Evolutionary conservation across 1,139 yeast genomes (phyloP).

Genomic region (Yamadazyma triangularis): DNA sequence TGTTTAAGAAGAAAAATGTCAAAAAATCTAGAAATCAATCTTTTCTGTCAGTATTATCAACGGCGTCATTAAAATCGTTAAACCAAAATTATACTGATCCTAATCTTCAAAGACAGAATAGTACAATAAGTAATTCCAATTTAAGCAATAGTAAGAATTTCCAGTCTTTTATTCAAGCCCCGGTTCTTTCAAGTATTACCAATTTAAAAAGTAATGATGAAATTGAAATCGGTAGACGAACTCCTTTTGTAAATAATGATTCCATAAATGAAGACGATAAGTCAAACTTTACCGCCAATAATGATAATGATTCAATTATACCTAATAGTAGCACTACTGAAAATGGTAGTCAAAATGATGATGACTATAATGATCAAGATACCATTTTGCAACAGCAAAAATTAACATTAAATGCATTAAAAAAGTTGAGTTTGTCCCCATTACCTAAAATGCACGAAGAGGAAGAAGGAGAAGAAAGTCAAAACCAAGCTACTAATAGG

Average conservation of each 20-base stretch:
- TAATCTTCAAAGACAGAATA: conserved; percentile 19
- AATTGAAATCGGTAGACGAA: conserved; percentile 39
- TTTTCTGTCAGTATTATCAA: conserved; percentile 61
- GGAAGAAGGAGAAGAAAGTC: conserved; percentile 1
- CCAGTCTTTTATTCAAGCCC: conserved; percentile 47
- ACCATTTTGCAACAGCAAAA: conserved; percentile 38
- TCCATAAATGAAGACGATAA: conserved; percentile 1
- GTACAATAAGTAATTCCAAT: conserved; percentile 14
- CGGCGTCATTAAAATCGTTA: conserved; percentile 52
- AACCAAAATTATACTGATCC: conserved; percentile 19
- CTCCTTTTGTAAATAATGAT: conserved; percentile 32
- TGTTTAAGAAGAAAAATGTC: conserved; percentile 47
- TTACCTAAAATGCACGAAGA: conserved; percentile 24
- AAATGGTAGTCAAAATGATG: conserved; percentile 9
- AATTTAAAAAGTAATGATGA: conserved; percentile 24
- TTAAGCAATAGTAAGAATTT: conserved; percentile 28
- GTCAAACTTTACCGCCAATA: background rate
- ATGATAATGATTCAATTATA: conserved; percentile 2
- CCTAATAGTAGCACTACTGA: no score
- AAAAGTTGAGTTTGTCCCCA: conserved; percentile 42
- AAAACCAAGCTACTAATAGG: conserved; percentile 2
- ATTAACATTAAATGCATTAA: conserved; percentile 42
- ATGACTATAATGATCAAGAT: conserved; percentile 27
- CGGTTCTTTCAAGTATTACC: conserved; percentile 38
- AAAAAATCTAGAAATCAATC: conserved; percentile 53